Conservation (phyloP, 768 basidiomycete species). For the Lactifluus pinguis region DNA sequence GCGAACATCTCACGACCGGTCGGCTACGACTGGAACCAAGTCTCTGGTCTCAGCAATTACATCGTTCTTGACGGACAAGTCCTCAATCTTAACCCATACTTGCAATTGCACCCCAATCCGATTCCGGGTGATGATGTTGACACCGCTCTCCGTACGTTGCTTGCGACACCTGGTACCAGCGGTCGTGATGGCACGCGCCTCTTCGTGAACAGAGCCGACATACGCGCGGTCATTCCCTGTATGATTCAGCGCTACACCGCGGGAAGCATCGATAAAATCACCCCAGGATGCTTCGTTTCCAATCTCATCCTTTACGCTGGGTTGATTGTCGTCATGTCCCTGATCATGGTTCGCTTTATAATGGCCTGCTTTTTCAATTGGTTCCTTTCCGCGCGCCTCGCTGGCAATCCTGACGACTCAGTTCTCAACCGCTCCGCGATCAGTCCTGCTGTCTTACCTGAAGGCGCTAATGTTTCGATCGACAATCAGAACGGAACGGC, state of each 20-base stretch:
- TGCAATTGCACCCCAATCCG: conserved; percentile 57
- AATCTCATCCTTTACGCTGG: conserved; percentile 83
- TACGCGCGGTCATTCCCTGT: conserved; percentile 67
- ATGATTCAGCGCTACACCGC: conserved; percentile 80
- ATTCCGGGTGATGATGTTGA: conserved; percentile 75
- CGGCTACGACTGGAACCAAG: conserved; percentile 90
- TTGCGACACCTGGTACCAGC: conserved; percentile 40
- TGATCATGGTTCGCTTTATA: conserved; percentile 84
- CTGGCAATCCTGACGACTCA: conserved; percentile 61
- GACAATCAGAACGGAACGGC: conserved; percentile 89
- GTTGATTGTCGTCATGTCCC: conserved; percentile 81
- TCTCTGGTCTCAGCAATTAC: conserved; percentile 60
- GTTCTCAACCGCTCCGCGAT: conserved; percentile 78
- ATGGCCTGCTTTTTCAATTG: conserved; percentile 98
- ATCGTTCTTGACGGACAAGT: conserved; percentile 91
- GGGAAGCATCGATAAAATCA: conserved; percentile 93
- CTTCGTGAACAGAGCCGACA: conserved; percentile 63
- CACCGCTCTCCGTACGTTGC: conserved; percentile 65
- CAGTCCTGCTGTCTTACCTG: conserved; percentile 92
- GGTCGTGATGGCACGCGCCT: conserved; percentile 89
- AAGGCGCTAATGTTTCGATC: conserved; percentile 89
- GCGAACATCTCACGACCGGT: conserved; percentile 57
- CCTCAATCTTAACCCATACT: conserved; percentile 86
- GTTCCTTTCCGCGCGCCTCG: conserved; percentile 81
- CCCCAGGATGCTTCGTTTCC: conserved; percentile 92